Base-by-base conservation (phyloP, 768 basidiomycete species). In the Dendrothele bispora region DNA sequence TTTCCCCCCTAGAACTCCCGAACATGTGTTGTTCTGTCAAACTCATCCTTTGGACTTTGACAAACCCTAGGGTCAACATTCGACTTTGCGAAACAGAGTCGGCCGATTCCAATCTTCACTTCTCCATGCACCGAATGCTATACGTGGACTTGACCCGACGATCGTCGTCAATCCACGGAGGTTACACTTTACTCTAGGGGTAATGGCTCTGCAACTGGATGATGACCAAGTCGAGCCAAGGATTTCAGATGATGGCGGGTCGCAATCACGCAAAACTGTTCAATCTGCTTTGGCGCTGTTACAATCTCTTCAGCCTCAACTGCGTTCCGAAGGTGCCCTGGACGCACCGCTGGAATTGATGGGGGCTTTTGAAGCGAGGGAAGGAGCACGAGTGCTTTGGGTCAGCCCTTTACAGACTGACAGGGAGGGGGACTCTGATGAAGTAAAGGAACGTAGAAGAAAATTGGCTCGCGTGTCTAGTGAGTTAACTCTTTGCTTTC, bases 161-260 rank as follows among this genome's bases (percentile, higher is more conserved):
- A 79, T 90, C 54, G 62, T 86, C 44, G 73, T 88, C 46, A 70
- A 75, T 35, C 77, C 78, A 0, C 58, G 71, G 8, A 62, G 86
- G n/a, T 64, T 89, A 35, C 88, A 91, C 61, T 64, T 90, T 48
- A 90, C 88, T 1, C 66, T 91, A 2, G 88, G 87, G 1, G 86
- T 88, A 1, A 85, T 91, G 83, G 65, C 77, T 0, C 79, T 89
- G 28, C 29, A 36, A 5, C 15, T 38, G 7, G 35, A 10, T 21
- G 10, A 7, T 11, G 14, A 29, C 10, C n/a, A n/a, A n/a, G n/a
- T n/a, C 27, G 61, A 64, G 6, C 53, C 60, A 15, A 56, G 67
- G 1, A 24, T 27, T 3, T 17, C 6, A 11, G 51, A 39, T 4
- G 3, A 27, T 1, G 10, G 11, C 34, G 10, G 46, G 38, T 20